Evolutionary conservation across 2,329 filamentous ascomycete genomes (phyloP), one percentile per base, ranked within the genome.

Genomic region (Coniochaeta sp.): DNA sequence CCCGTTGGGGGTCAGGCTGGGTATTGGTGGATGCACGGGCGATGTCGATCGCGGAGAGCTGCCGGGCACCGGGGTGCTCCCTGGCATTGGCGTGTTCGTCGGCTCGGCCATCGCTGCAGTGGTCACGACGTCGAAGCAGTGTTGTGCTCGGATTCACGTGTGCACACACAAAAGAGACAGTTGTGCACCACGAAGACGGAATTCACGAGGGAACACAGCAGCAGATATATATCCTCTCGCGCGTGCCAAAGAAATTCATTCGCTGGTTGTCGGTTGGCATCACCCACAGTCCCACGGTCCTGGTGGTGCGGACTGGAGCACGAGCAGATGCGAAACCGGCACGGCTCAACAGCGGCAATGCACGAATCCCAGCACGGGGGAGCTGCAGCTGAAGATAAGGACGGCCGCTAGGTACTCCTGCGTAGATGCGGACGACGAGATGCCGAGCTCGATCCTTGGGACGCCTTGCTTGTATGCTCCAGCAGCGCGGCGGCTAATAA

Each of bases 21-120:
- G 65, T 6, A 66, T 61, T 57, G 65, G 62, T 26, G 64, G 66
- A 36, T 56, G 54, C 10, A 59, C 64, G 4, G 70, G 69, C 4
- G 70, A 70, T 6, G 60, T 28, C 14, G 69, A 70, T 9, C 69
- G 68, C 56, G 70, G 68, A 9, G 68, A 69, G 7, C 68, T 66
- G 28, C 65, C 69, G 9, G 67, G 65, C 57, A 69, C 67, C 19
- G 69, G 67, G 5, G 68, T 69, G 59, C 62, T 61, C 28, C 64
- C 58, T 1, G 66, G 66, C 55, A 67, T 64, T 5, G 69, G 69
- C 19, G 70, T 72, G 56, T 71, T 72, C 19, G 63, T 66, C 12
- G 69, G 69, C 59, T 71, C 69, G 17, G 70, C 69, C 70, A 72
- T 72, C 9, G n/a, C n/a, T n/a, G 10, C 12, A 24, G 22, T 22